phyloP scores from a whole-genome alignment of 192 early-diverging fungal species.

The Phycomyces blakesleeanus region DNA sequence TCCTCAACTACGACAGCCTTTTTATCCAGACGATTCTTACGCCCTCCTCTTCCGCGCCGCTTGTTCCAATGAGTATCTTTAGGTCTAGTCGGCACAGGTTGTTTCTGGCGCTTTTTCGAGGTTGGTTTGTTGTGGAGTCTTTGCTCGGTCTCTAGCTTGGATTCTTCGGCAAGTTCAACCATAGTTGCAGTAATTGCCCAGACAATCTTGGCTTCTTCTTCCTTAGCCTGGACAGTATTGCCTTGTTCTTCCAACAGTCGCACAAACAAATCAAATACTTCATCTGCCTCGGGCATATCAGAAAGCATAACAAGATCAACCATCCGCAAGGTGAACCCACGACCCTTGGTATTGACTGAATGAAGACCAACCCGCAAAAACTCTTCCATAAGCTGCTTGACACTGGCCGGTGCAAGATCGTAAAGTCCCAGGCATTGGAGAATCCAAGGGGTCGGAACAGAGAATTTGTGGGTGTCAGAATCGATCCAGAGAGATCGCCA shows the following conservation, averaged over 20 bases:
- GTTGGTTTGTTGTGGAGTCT: constrained; percentile 1
- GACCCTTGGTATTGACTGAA: background rate
- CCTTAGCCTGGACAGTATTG: background rate
- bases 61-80: background rate
- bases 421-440: constrained; percentile 22
- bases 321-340: background rate
- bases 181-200: constrained; percentile 4
- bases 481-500: constrained; percentile 15
- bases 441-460: constrained; percentile 15
- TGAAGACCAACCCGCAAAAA: constrained; percentile 11
- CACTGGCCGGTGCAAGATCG: constrained; percentile 20
- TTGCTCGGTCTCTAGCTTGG: constrained; percentile 3
- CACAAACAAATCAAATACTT: constrained; percentile 12
- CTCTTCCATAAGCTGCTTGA: constrained; percentile 23
- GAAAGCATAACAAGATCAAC: constrained; percentile 23
- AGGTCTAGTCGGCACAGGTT: background rate
- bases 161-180: constrained; percentile 11
- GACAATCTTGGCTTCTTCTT: background rate
- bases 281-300: constrained; percentile 14
- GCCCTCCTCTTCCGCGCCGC: background rate
- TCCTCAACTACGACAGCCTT: background rate
- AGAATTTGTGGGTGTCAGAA: background rate
- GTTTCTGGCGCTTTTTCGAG: constrained; percentile 1
- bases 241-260: background rate
- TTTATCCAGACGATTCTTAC: background rate